Base-by-base conservation (phyloP, 306 rosid genomes). In the Inga oerstediana region DNA sequence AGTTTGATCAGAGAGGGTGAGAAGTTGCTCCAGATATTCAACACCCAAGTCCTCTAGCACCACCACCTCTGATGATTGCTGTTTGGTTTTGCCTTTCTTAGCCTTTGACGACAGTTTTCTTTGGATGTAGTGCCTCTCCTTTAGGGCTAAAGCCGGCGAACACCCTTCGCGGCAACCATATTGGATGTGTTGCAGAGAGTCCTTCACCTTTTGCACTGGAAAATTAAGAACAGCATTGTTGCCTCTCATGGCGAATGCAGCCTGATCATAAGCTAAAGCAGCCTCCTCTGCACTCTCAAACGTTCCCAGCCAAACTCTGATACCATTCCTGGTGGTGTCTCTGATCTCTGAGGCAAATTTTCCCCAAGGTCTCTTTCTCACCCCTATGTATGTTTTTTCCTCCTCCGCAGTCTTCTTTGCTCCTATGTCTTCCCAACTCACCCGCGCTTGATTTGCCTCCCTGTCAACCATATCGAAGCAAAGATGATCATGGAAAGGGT, bases 61-160 rank as follows among this genome's bases (percentile, higher is more conserved):
- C 41, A 72, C 37, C 39, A 72, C 76, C 6, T 45, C 76, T 72
- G 59, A 24, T 72, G 41, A 24, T 45, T 72, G 10, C n/a, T 45
- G 58, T 7, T 45, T 72, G 37, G 32, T 17, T 72, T 45, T 72
- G 76, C 3, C 41, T 24, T 72, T 46, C 59, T 10, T 24, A 5
- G 39, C 76, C 76, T 72, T 72, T 13, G 76, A 72, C 16, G 58
- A 72, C 34, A 43, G 52, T 72, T 45, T 72, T 22, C 39, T 45
- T 45, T 72, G 37, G 58, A 72, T 27, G 59, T 17, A 46, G 76
- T 72, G 76, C 37, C 59, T 72, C 76, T 86, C 37, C 44, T 92
- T 90, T 45, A 92, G 90, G 14, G 91, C 93, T 37, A 90, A 79
- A 10, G 89, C 92, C 0, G 97, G 94, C 0, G 93, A 92, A 81